Conservation (phyloP, 2,329 filamentous ascomycete species). For the Exophiala phaeomuriformis region DNA sequence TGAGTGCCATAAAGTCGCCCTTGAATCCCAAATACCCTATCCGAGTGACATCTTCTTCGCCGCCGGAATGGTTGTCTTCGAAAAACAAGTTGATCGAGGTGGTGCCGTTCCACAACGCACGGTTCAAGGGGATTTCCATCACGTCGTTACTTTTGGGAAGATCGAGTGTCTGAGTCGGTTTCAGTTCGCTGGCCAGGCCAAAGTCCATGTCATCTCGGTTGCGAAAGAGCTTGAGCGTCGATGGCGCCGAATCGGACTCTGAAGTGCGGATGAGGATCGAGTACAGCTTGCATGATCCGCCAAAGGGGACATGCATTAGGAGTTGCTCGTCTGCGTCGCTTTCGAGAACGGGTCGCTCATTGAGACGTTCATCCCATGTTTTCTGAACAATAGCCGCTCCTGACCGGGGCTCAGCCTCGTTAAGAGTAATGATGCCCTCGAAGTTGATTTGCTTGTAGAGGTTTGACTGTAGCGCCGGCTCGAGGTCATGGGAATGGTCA, state of each 20-base stretch:
- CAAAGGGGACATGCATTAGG: slow-evolving; percentile 89
- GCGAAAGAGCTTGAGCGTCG: slow-evolving; percentile 76
- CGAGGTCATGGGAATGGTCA: slow-evolving; percentile 87
- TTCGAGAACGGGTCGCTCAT: slow-evolving; percentile 63
- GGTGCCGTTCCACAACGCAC: slow-evolving; percentile 84
- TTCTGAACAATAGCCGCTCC: slow-evolving; percentile 77
- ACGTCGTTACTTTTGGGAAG: slow-evolving; percentile 56
- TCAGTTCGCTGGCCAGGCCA: slow-evolving; percentile 58
- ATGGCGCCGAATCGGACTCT: slow-evolving; percentile 61
- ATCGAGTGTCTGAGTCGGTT: slow-evolving; percentile 67
- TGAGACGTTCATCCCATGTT: slow-evolving; percentile 76
- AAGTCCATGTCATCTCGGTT: slow-evolving; percentile 89
- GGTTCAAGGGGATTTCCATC: slow-evolving; percentile 79
- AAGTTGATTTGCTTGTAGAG: slow-evolving; percentile 92
- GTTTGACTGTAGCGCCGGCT: slow-evolving; percentile 80
- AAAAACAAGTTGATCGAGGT: slow-evolving; percentile 79
- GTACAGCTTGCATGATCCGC: slow-evolving; percentile 87
- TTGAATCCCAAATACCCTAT: slow-evolving; percentile 85
- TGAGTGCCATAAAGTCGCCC: slow-evolving; percentile 85
- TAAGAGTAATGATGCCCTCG: slow-evolving; percentile 73
- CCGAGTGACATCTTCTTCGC: slow-evolving; percentile 70
- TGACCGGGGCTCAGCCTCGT: slow-evolving; percentile 63
- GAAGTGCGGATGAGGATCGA: slow-evolving; percentile 79
- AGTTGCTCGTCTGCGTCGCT: slow-evolving; percentile 90
- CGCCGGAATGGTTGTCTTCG: slow-evolving; percentile 78